Evolutionary conservation across 1,284 basidiomycete genomes (phyloP).

Genomic region (Tylopilus sp.): DNA sequence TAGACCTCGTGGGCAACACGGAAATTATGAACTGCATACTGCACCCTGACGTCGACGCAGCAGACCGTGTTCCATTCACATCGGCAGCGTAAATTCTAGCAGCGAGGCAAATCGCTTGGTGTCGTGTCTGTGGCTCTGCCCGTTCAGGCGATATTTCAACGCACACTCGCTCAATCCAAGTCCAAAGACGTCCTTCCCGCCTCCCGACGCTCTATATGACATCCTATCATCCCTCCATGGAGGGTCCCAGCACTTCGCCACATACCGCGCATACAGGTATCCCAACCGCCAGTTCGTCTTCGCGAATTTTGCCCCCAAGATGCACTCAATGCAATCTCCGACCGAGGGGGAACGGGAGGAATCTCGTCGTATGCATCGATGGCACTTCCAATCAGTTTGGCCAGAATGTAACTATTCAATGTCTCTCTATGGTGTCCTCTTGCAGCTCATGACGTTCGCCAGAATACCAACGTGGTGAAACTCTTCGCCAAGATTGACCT

Average conservation of each 20-base stretch:
- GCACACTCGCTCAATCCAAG: background rate
- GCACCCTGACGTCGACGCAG: slow-evolving; percentile 2
- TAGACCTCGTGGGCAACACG: slow-evolving; percentile 4
- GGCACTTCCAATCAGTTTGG: slow-evolving; percentile 31
- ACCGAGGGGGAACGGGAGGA: slow-evolving; percentile 14
- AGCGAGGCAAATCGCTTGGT: background rate
- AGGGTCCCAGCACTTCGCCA: background rate
- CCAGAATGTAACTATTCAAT: slow-evolving; percentile 16
- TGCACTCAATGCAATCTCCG: slow-evolving; percentile 16
- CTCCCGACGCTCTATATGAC: background rate
- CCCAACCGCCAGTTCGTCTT: background rate
- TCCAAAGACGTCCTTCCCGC: background rate
- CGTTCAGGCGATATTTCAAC: slow-evolving; percentile 9
- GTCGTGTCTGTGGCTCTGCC: no score
- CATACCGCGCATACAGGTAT: background rate
- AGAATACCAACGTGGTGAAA: slow-evolving; percentile 39
- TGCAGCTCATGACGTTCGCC: slow-evolving; percentile 8
- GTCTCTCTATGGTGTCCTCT: background rate
- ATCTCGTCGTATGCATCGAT: slow-evolving; percentile 32
- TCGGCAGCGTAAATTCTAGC: background rate
- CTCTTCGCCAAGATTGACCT: slow-evolving; percentile 30
- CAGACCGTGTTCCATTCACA: background rate
- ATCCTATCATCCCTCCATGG: background rate
- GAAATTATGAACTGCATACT: slow-evolving; percentile 1
- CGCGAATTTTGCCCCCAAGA: background rate